Evolutionary conservation across 345 rosid genomes (phyloP).

Genomic region (Hibiscus trionum): DNA sequence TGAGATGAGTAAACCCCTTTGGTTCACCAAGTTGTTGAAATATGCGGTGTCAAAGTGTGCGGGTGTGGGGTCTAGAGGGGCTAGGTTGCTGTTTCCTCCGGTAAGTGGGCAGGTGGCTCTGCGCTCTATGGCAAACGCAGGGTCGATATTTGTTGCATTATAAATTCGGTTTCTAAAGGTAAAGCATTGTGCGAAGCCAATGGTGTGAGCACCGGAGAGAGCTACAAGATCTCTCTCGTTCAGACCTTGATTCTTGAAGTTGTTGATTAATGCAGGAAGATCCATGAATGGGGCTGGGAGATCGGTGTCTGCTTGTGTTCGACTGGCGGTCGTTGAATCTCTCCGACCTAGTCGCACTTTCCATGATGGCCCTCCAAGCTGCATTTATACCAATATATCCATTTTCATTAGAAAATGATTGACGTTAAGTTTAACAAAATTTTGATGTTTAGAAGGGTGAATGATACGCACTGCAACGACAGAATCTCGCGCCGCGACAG

Average conservation of each 20-base stretch:
- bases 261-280: constrained; percentile 29
- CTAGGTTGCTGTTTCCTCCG: constrained; percentile 27
- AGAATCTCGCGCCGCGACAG: too few relatives aligned
- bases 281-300: constrained; percentile 32
- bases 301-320: constrained; percentile 17
- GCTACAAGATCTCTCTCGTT: constrained; percentile 37
- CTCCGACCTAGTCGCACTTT: constrained; percentile 33
- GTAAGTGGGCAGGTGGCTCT: constrained; percentile 21
- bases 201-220: constrained; percentile 47
- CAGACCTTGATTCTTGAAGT: constrained; percentile 38
- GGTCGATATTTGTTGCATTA: constrained; percentile 30
- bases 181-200: constrained; percentile 34
- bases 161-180: constrained; percentile 25
- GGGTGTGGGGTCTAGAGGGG: constrained; percentile 27
- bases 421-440: too few relatives aligned
- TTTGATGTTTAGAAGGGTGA: too few relatives aligned
- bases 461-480: too few relatives aligned
- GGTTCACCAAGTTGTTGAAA: constrained; percentile 22
- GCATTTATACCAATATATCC: constrained; percentile 4
- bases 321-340: constrained; percentile 37
- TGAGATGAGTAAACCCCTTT: constrained; percentile 36
- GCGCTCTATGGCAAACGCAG: constrained; percentile 23
- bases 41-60: constrained; percentile 31
- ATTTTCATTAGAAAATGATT: not conserved
- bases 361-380: constrained; percentile 47